Base-by-base conservation (phyloP, 2,329 filamentous ascomycete species). In the Stachybotrys chlorohalonatus region DNA sequence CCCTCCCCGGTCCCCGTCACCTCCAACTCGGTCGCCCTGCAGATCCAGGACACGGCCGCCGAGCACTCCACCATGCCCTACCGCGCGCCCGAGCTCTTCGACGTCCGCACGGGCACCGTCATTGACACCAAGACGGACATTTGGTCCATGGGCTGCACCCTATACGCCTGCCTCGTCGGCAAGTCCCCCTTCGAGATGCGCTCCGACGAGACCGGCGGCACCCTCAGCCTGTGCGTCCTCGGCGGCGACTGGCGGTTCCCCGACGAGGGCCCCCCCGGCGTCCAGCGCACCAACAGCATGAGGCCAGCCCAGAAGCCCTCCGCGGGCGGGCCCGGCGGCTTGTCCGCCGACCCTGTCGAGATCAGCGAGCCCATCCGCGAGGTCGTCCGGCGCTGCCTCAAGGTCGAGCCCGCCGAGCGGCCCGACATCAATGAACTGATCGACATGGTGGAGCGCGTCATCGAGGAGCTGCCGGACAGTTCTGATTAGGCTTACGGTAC, bases 41-140 rank as follows among this genome's bases (percentile, higher is more conserved):
- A 92, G 53, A 89, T 95, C 42, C 94, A 97, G 73, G 94, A 99
- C 70, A 89, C 84, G 47, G 94, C 94, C 24, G 94, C 93, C 54
- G 94, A 99, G 70, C 93, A 97, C 77, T 93, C 86, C 60, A 99
- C 94, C 47, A 97, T 99, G 93, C 92, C 94, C 0, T 99, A 99
- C 74, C 90, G 94, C 56, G 94, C 94, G 1, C 94, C 94, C 0
- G 94, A 99, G 73, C 85, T 99, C 57, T 99, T 99, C 71, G 94
- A 99, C 70, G 94, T 97, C 55, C 95, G 95, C 73, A 96, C 91
- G 3, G 93, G 90, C 58, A 86, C 87, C 51, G 83, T 90, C 52
- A 87, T 99, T 66, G 94, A 97, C 72, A 95, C 92, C 11, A 96
- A 96, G 69, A 90, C 96, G 47, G 94, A 99, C 70, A 95, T 99